Conservation (phyloP, 164 flowering plant genomes). For the Litsea cubeba region DNA sequence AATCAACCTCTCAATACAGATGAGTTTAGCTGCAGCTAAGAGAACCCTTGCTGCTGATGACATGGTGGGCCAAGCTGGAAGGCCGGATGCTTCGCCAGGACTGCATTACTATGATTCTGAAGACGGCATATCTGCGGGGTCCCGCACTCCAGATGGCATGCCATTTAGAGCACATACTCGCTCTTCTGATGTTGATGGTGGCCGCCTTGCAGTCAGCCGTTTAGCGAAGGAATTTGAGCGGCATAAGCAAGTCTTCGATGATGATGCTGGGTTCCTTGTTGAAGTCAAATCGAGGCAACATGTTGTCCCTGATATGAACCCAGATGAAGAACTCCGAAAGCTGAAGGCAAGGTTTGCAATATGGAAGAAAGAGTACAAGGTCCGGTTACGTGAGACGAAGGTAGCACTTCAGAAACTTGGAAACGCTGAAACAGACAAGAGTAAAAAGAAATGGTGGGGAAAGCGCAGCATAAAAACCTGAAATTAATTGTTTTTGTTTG, state of each 20-base stretch:
- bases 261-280: slow-evolving; percentile 49
- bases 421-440: slow-evolving; percentile 33
- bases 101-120: slow-evolving; percentile 59
- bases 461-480: slow-evolving; percentile 30
- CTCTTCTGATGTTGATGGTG: slow-evolving; percentile 31
- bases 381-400: slow-evolving; percentile 56
- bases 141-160: slow-evolving; percentile 58
- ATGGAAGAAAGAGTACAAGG: slow-evolving; percentile 87
- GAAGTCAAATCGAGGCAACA: slow-evolving; percentile 40
- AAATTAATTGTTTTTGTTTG: background rate
- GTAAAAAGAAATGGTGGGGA: slow-evolving; percentile 74
- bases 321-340: slow-evolving; percentile 58
- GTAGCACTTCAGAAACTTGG: slow-evolving; percentile 51
- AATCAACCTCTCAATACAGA: slow-evolving; percentile 34
- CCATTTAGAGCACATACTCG: slow-evolving; percentile 30
- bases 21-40: slow-evolving; percentile 74
- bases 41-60: slow-evolving; percentile 46
- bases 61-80: slow-evolving; percentile 37
- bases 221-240: slow-evolving; percentile 72
- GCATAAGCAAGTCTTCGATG: slow-evolving; percentile 53
- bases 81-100: slow-evolving; percentile 37
- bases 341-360: slow-evolving; percentile 52
- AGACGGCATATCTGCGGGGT: slow-evolving; percentile 43
- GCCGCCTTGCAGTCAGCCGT: slow-evolving; percentile 29
- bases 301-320: slow-evolving; percentile 20